Evolutionary conservation across 768 basidiomycete genomes (phyloP).

Genomic region (Russula foetens): DNA sequence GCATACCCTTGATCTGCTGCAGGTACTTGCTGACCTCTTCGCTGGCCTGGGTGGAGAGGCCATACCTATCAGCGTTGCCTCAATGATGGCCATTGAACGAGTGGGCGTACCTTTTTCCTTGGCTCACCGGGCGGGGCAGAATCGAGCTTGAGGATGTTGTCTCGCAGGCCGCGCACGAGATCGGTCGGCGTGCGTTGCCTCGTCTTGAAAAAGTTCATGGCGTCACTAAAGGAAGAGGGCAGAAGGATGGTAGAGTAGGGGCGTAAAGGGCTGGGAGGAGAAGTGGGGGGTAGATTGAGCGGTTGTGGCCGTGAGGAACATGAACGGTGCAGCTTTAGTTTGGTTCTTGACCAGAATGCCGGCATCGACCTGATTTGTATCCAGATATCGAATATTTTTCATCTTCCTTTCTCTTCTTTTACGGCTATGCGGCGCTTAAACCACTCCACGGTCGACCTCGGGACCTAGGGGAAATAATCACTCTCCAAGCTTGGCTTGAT

Average conservation of each 20-base stretch:
- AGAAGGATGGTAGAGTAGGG: not conserved
- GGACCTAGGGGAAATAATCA: not conserved
- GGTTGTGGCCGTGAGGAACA: constrained; percentile 1
- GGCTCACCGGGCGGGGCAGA: constrained; percentile 67
- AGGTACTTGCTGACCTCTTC: constrained; percentile 88
- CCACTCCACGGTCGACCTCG: not conserved
- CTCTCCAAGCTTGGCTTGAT: not conserved
- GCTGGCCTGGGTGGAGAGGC: constrained; percentile 48
- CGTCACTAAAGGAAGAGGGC: not conserved
- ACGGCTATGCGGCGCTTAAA: not conserved
- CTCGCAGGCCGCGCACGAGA: constrained; percentile 72
- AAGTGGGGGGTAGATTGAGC: not conserved
- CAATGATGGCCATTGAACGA: not conserved
- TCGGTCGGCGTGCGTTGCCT: constrained; percentile 85
- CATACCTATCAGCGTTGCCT: not conserved
- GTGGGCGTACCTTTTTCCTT: constrained; percentile 60
- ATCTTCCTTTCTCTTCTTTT: not conserved
- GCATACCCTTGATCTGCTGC: constrained; percentile 81
- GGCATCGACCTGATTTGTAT: constrained; percentile 16
- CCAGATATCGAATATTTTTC: not conserved
- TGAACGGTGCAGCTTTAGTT: not conserved
- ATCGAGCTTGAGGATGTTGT: constrained; percentile 74
- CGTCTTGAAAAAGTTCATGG: constrained; percentile 95
- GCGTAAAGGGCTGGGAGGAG: not conserved
- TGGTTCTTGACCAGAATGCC: constrained; percentile 7